phyloP scores from a whole-genome alignment of 2,329 filamentous ascomycete species.

The Colletotrichum gloeosporioides region DNA sequence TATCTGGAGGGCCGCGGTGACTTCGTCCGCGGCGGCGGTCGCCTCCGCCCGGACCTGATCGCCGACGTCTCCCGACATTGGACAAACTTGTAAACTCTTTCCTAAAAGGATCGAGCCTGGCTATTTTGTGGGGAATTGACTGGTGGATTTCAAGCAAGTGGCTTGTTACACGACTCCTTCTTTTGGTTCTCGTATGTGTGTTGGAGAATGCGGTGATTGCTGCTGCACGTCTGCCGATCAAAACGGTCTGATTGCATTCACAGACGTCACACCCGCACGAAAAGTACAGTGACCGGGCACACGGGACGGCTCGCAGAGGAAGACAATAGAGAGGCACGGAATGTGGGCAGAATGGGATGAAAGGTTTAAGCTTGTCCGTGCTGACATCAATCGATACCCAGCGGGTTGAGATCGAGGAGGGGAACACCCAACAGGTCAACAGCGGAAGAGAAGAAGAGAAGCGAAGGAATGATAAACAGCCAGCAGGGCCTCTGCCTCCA shows the following conservation, averaged over 20 bases:
- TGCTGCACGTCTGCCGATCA: background rate
- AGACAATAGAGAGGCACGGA: background rate
- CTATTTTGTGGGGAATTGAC: background rate
- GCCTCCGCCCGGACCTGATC: conserved; percentile 1
- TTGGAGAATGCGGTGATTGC: background rate
- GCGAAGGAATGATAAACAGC: background rate
- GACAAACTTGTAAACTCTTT: background rate
- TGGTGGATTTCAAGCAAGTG: background rate
- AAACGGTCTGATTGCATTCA: background rate
- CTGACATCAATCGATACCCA: background rate
- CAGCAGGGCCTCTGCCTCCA: background rate
- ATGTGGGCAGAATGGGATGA: background rate
- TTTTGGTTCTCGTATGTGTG: background rate
- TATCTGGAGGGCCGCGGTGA: background rate
- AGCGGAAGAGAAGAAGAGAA: background rate
- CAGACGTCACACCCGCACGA: background rate
- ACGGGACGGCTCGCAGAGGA: background rate
- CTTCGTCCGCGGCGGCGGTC: conserved; percentile 6
- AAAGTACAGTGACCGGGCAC: background rate
- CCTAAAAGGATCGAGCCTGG: background rate
- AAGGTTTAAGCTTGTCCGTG: background rate
- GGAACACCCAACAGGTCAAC: background rate
- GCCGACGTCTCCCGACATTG: background rate
- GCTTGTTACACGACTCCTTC: background rate
- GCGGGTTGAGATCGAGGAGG: background rate